Evolutionary conservation across 192 early-diverging fungal genomes (phyloP).

Genomic region (Linnemannia zychae): DNA sequence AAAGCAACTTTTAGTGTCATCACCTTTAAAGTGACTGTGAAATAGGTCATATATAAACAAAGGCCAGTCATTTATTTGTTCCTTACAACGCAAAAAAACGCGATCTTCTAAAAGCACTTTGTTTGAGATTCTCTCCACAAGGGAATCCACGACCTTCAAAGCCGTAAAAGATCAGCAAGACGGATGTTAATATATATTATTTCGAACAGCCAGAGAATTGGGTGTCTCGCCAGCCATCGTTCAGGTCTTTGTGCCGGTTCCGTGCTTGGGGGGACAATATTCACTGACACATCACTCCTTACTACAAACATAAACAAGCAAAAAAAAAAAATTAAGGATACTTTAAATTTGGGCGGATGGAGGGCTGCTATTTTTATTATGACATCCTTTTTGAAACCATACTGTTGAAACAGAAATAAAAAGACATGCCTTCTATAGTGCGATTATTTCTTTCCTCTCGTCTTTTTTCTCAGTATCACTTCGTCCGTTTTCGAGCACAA

Average conservation of each 20-base stretch:
- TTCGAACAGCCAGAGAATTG: conserved; percentile 55
- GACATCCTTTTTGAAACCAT: too few relatives aligned
- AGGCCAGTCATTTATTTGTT: not conserved
- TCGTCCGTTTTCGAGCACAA: too few relatives aligned
- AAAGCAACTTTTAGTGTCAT: too few relatives aligned
- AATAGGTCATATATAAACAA: not conserved
- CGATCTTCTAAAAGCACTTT: conserved; percentile 60
- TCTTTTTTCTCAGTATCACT: too few relatives aligned
- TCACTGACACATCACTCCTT: conserved; percentile 38
- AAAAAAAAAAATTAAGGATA: conserved; percentile 5
- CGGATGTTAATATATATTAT: conserved; percentile 46
- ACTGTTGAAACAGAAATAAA: too few relatives aligned
- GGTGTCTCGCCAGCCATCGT: conserved; percentile 52
- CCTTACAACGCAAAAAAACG: conserved; percentile 57
- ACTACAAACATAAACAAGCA: not conserved
- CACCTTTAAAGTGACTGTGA: too few relatives aligned
- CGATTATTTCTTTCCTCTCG: too few relatives aligned
- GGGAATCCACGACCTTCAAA: conserved; percentile 57
- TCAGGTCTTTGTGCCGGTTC: conserved; percentile 49
- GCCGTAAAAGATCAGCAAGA: conserved; percentile 59
- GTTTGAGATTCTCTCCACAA: conserved; percentile 48
- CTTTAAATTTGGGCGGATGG: too few relatives aligned
- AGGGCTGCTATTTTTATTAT: too few relatives aligned
- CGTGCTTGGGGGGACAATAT: conserved; percentile 54
- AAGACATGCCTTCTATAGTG: too few relatives aligned